Base-by-base conservation (phyloP, 257 asterid species). In the Capsicum chinense region DNA sequence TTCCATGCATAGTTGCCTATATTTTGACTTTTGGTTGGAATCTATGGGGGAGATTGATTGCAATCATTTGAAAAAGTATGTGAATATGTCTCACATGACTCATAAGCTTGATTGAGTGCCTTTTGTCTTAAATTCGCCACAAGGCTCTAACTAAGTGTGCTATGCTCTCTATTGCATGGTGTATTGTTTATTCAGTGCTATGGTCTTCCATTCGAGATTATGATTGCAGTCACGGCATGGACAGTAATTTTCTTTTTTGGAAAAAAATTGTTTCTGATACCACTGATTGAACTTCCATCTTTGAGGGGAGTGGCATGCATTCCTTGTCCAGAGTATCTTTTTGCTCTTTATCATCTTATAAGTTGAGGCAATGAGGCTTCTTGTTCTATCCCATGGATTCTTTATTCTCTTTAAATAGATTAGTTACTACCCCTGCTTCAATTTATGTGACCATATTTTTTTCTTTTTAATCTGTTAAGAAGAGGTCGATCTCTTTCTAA, bases 291-390 rank as follows among this genome's bases (percentile, higher is more conserved):
- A 48, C 80, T 73, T 48, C 59, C 56, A 21, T 73, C 60, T 48
- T 48, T 1, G 58, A 12, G 14, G 58, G 42, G 37, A 73, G 80
- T 73, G 42, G 17, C 59, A 0, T 50, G 37, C 42, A 12, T 73
- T 48, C 37, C 60, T 73, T 73, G 60, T 73, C 80, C 17, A 48
- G 59, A n/a, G 60, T 19, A 73, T 11, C 57, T 48, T 48, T 13
- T 73, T 73, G 59, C 56, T 48, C 57, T 73, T 73, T 71, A 71
- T 71, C 37, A 19, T 71, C 57, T 44, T 44, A 66, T 73, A n/a
- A 73, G 42, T 19, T 19, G 62, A 74, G 62, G 62, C 44, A 21
- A 14, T 50, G 81, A 50, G 62, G 62, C 81, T 6, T 50, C 13
- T 50, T 74, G 39, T 74, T 74, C 62, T 50, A 44, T 74, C 21